Evolutionary conservation across 1,139 yeast genomes (phyloP), one percentile per base, ranked within the genome.

Genomic region (Torulaspora globosa): DNA sequence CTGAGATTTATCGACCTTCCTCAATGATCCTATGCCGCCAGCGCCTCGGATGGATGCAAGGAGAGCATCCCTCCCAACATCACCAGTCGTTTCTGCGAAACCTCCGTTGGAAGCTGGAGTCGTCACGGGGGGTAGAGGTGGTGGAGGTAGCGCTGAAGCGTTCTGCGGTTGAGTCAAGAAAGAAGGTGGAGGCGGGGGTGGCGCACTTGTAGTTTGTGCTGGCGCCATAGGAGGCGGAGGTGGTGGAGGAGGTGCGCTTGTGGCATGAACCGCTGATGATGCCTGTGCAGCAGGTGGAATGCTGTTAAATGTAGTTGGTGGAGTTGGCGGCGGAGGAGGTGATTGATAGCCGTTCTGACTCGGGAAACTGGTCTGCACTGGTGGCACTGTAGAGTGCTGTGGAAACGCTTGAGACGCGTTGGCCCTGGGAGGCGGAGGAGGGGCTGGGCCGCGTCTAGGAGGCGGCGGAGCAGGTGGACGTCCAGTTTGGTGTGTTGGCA

Each of bases 31-130:
- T 10, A 89, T 43, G 43, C 89, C 87, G n/a, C 83, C 83, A 0
- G 95, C 82, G 28, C 83, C 79, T 58, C 96, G 75, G 56, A 90
- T 92, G 0, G 97, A 87, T 0, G 95, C 88, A 48, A 92, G 69
- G 38, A 92, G 74, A 0, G 96, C 96, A 65, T 86, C 95, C 58
- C 96, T 74, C 0, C 81, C 81, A 1, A 73, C 70, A 53, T 75
- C 88, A 1, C 74, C 77, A 1, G 73, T 59, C 18, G 50, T 51
- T 39, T 59, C 65, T n/a, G 66, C 59, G 21, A 66, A 42, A 8
- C 70, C 63, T 3, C 71, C 67, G 6, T 71, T 67, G n/a, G 72
- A 66, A 2, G 73, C 67, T 9, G 72, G 67, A n/a, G 68, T 55
- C 1, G 59, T 57, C 3, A 58, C 60, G 15, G 71, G 72, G 15